Percentiles rank a stretch among this genome's conserved stretches.
Evolutionary conservation across 441 rosid species (phyloP).

Genomic region (Adansonia gregorii): DNA sequence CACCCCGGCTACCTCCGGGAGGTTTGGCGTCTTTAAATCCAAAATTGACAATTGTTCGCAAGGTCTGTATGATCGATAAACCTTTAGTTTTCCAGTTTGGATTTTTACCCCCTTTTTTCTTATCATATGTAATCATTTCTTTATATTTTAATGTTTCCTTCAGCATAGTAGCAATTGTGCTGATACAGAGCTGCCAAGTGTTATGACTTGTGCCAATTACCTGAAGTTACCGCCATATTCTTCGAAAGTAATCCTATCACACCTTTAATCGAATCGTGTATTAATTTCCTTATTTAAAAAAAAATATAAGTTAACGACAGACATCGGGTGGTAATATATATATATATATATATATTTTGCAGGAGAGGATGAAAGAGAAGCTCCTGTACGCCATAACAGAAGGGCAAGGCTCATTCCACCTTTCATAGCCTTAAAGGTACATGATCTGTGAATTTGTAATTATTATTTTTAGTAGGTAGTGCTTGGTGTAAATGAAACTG

Average conservation of each 20-base stretch:
- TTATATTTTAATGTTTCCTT: constrained; percentile 27
- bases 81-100: neutral
- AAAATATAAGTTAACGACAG: neutral
- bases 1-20: constrained; percentile 95
- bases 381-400: constrained; percentile 89
- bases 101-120: neutral
- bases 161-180: constrained; percentile 77
- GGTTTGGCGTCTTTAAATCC: constrained; percentile 93
- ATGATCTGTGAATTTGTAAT: constrained; percentile 50
- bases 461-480: constrained; percentile 40
- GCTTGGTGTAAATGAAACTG: constrained; percentile 38
- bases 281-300: neutral
- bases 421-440: constrained; percentile 54
- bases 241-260: constrained; percentile 62
- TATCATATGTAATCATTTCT: neutral
- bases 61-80: constrained; percentile 46
- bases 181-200: constrained; percentile 88
- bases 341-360: constrained; percentile 30
- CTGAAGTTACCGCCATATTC: constrained; percentile 94
- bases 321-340: neutral
- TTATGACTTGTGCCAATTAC: constrained; percentile 99
- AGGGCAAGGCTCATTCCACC: constrained; percentile 99
- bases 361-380: constrained; percentile 97
- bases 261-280: neutral
- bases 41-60: constrained; percentile 90